Percentiles rank a stretch among this genome's conserved stretches.
phyloP scores from a whole-genome alignment of 164 flowering plant species.

The Vitis cinerea region DNA sequence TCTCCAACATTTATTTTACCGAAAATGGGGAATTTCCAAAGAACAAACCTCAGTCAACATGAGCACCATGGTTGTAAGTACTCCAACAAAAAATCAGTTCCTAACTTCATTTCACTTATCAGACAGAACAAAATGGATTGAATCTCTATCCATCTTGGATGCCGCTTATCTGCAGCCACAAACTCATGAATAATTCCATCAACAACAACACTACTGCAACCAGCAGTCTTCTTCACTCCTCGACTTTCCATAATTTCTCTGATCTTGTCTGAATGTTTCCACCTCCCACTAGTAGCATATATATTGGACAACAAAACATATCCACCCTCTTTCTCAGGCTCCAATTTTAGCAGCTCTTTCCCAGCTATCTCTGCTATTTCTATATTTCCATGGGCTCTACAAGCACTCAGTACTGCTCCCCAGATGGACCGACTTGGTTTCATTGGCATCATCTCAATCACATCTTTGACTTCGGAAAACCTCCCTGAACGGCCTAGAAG shows the following conservation, averaged over 20 bases:
- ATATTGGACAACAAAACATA: conserved; percentile 45
- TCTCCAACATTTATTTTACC: too few species aligned
- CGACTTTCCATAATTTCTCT: conserved; percentile 46
- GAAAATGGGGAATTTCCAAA: not conserved
- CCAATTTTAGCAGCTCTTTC: conserved; percentile 41
- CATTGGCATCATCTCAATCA: conserved; percentile 48
- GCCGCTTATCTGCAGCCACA: conserved; percentile 43
- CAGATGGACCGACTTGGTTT: conserved; percentile 47
- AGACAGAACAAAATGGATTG: conserved; percentile 21
- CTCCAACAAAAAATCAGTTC: conserved; percentile 3
- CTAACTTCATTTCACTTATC: conserved; percentile 30
- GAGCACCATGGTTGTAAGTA: not conserved
- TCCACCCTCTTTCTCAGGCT: conserved; percentile 55
- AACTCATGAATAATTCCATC: conserved; percentile 39
- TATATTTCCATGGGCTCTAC: conserved; percentile 34
- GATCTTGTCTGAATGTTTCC: conserved; percentile 37
- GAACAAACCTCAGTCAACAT: conserved; percentile 12
- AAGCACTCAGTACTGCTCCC: conserved; percentile 50
- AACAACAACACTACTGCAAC: conserved; percentile 45
- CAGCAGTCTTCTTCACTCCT: conserved; percentile 55
- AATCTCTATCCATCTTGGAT: conserved; percentile 36
- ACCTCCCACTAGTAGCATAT: conserved; percentile 44
- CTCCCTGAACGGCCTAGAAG: conserved; percentile 50
- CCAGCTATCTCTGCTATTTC: conserved; percentile 45
- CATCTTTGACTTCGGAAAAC: conserved; percentile 36